Conservation (phyloP, 2,329 filamentous ascomycete genomes). For the Seiridium cupressi region DNA sequence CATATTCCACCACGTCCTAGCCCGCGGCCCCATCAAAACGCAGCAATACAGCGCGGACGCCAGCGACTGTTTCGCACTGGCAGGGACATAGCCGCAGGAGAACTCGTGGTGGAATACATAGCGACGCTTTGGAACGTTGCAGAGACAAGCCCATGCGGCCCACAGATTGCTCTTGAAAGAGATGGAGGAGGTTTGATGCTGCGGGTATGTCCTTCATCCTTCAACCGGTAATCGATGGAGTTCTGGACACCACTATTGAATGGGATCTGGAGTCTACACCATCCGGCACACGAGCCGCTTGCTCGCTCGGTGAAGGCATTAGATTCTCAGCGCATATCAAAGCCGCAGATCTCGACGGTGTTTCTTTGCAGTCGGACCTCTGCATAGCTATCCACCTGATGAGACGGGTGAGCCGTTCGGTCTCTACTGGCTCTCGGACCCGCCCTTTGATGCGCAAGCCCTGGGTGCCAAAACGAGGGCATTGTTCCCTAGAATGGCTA, state of each 20-base stretch:
- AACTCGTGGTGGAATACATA: background rate
- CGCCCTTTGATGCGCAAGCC: background rate
- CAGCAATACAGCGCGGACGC: background rate
- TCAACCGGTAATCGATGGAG: background rate
- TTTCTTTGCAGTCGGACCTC: background rate
- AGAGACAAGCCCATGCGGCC: background rate
- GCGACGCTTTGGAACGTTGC: background rate
- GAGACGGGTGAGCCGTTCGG: background rate
- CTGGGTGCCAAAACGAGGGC: background rate
- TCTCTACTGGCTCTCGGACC: background rate
- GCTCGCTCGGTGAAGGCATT: background rate
- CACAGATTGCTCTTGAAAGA: background rate
- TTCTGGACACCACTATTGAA: background rate
- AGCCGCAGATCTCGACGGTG: background rate
- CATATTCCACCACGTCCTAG: background rate
- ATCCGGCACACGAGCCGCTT: background rate
- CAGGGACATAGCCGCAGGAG: background rate
- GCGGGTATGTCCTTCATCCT: background rate
- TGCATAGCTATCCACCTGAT: background rate
- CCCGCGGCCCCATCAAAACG: background rate
- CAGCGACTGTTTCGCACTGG: background rate
- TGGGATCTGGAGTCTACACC: background rate
- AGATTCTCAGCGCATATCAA: background rate
- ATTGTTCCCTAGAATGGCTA: background rate
- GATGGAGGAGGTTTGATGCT: background rate